These are phyloP conservation scores for Scheffersomyces illinoinensis DNA, from an alignment of 1,139 yeast species.

Conservation along the genomic window DNA sequence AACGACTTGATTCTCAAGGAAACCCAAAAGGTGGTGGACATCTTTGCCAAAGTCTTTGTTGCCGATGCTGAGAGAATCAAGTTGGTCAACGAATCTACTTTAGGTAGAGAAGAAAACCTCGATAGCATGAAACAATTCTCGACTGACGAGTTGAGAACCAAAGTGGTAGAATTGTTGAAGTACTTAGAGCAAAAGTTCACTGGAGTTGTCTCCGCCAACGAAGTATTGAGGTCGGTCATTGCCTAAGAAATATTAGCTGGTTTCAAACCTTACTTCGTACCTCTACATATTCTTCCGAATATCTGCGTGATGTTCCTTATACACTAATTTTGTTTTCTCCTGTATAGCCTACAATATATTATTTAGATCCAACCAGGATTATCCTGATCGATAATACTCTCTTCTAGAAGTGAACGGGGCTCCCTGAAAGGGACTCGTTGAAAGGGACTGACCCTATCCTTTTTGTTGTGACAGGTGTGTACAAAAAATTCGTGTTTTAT, in stretches of 20 bases:
- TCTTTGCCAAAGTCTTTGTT: slow-evolving; percentile 69
- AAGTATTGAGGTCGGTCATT: slow-evolving; percentile 53
- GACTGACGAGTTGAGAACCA: slow-evolving; percentile 59
- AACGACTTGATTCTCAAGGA: slow-evolving; percentile 56
- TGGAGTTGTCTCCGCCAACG: slow-evolving; percentile 18
- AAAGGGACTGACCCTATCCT: not conserved
- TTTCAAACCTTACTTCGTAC: not conserved
- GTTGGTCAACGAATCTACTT: slow-evolving; percentile 68
- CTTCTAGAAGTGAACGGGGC: not conserved
- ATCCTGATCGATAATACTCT: not conserved
- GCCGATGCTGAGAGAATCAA: slow-evolving; percentile 73
- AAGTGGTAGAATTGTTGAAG: slow-evolving; percentile 71
- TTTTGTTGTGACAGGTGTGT: not conserved
- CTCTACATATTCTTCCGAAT: not conserved
- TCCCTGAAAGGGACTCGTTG: not conserved
- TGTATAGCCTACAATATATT: not conserved
- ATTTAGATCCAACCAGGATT: not conserved
- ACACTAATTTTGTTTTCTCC: not conserved
- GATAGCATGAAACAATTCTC: slow-evolving; percentile 81
- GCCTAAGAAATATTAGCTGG: slow-evolving; percentile 22
- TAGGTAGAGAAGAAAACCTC: slow-evolving; percentile 81
- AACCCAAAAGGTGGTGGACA: slow-evolving; percentile 64
- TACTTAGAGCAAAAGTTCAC: slow-evolving; percentile 56
- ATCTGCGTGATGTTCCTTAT: not conserved
- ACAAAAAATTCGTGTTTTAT: not conserved